Evolutionary conservation across 768 basidiomycete genomes (phyloP).

Genomic region (Cubamyces sp.): DNA sequence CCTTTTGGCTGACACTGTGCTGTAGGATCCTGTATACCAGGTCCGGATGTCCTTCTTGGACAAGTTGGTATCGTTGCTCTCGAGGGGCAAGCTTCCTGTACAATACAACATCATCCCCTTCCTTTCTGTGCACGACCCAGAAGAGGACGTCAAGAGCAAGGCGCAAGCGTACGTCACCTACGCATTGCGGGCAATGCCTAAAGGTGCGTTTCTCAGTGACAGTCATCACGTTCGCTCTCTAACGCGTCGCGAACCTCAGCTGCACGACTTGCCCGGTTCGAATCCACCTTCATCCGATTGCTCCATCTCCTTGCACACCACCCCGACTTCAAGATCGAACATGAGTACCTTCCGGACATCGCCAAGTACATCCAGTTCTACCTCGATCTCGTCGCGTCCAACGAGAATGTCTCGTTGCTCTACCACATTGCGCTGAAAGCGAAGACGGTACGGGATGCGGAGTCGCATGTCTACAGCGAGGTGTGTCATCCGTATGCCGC

Average conservation of each 20-base stretch:
- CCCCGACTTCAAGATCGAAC: constrained; percentile 79
- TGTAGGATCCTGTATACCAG: constrained; percentile 88
- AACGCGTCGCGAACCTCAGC: constrained; percentile 37
- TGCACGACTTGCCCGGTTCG: constrained; percentile 67
- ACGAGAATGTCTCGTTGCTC: constrained; percentile 85
- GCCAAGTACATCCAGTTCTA: constrained; percentile 93
- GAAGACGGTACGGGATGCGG: constrained; percentile 86
- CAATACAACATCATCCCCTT: constrained; percentile 86
- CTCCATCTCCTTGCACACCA: constrained; percentile 92
- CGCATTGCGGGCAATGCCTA: constrained; percentile 49
- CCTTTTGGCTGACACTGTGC: neutral
- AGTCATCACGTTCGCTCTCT: neutral
- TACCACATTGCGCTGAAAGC: constrained; percentile 80
- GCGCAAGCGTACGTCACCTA: constrained; percentile 59
- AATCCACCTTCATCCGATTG: constrained; percentile 83
- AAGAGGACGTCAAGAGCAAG: constrained; percentile 71
- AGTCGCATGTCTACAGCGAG: constrained; percentile 69
- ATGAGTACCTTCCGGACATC: constrained; percentile 75
- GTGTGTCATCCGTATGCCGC: constrained; percentile 41
- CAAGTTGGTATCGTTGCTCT: constrained; percentile 72
- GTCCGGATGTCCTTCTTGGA: constrained; percentile 79
- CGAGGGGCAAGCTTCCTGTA: constrained; percentile 63
- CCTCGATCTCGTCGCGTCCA: constrained; percentile 70
- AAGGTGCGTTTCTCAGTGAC: constrained; percentile 39
- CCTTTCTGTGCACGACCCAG: constrained; percentile 90